Evolutionary conservation across 2,329 filamentous ascomycete species (phyloP).

Genomic region (Pseudogymnoascus sp.): DNA sequence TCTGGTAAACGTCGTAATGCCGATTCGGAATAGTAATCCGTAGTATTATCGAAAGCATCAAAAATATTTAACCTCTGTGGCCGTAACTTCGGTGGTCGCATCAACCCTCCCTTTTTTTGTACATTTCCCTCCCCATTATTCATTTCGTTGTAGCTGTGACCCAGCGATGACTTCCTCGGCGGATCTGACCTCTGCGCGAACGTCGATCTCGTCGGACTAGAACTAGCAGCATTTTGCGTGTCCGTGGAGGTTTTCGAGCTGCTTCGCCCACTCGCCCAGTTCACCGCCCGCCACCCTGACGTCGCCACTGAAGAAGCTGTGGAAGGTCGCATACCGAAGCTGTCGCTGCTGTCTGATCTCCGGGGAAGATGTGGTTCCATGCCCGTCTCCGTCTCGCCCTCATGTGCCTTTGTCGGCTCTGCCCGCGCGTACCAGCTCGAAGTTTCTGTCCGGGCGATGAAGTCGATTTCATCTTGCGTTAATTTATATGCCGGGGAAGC

Average conservation of each 20-base stretch:
- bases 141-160: background rate
- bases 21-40: background rate
- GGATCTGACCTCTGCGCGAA: background rate
- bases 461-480: constrained; percentile 2
- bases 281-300: background rate
- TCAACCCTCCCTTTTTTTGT: background rate
- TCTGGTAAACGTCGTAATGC: constrained; percentile 34
- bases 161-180: background rate
- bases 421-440: background rate
- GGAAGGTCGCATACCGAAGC: background rate
- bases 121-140: background rate
- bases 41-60: background rate
- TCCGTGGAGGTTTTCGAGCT: background rate
- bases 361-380: background rate
- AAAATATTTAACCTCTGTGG: constrained; percentile 3
- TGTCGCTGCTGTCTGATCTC: background rate
- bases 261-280: background rate
- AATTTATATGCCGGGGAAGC: background rate
- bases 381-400: background rate
- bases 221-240: background rate
- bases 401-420: background rate
- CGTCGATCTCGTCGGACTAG: background rate
- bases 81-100: background rate
- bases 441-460: background rate
- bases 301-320: background rate